Evolutionary conservation across 2,329 filamentous ascomycete species (phyloP).

Genomic region (Aspergillus fumigatus): DNA sequence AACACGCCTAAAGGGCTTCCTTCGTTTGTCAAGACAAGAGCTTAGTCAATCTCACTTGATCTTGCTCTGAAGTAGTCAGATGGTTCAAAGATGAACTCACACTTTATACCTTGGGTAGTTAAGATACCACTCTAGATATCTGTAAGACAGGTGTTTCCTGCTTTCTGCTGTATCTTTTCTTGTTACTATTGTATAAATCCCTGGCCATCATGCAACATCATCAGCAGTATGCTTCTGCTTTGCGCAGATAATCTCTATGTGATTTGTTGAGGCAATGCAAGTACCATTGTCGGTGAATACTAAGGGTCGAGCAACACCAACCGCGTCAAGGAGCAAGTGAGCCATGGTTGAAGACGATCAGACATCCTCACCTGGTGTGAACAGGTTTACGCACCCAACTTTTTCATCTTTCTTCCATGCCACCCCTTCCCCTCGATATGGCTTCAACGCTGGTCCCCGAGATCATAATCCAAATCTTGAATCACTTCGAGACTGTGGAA

Average conservation of each 20-base stretch:
- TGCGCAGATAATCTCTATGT: neutral
- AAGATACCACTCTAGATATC: too few species aligned
- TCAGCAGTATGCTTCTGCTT: neutral
- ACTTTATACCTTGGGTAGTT: too few species aligned
- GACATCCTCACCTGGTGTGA: neutral
- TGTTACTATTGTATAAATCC: neutral
- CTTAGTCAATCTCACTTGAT: too few species aligned
- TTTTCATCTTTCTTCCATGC: neutral
- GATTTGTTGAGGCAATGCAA: neutral
- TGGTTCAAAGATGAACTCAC: too few species aligned
- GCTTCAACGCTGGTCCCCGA: neutral
- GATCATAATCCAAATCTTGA: neutral
- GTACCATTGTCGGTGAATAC: neutral
- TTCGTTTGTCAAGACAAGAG: too few species aligned
- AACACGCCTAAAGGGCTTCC: too few species aligned
- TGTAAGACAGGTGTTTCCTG: too few species aligned
- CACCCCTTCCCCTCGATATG: neutral
- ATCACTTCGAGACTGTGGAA: neutral
- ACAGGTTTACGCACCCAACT: neutral
- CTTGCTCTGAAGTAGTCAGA: too few species aligned
- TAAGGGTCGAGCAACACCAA: neutral
- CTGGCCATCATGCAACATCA: neutral
- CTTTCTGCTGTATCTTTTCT: too few species aligned
- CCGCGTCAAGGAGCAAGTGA: neutral
- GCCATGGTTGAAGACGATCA: neutral